Evolutionary conservation across 225 moss, liverwort and hornwort species (phyloP).

Genomic region (Thuidium tamariscinum): DNA sequence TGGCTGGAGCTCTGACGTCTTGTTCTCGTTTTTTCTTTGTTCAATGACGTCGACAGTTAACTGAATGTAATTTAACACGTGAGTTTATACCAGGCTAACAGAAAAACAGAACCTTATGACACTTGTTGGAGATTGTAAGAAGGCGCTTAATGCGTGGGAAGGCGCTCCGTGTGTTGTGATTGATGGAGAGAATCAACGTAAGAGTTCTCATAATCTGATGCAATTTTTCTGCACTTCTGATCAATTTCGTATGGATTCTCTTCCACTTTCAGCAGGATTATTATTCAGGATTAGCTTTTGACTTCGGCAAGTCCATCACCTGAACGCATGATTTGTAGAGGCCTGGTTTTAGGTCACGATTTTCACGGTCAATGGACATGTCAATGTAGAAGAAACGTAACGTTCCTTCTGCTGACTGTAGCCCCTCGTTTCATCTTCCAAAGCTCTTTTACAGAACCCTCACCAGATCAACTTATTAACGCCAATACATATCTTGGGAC

Average conservation of each 20-base stretch:
- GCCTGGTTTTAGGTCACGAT: neutral
- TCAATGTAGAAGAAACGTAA: neutral
- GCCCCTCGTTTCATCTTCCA: conserved; percentile 24
- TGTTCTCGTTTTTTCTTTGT: neutral
- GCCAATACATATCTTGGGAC: conserved; percentile 3
- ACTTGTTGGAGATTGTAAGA: conserved; percentile 1
- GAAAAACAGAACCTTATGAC: conserved; percentile 16
- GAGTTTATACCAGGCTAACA: conserved; percentile 16
- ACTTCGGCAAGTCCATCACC: neutral
- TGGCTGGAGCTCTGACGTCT: conserved; percentile 10
- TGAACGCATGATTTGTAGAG: neutral
- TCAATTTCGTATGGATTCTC: neutral
- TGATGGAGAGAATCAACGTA: neutral
- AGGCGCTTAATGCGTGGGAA: neutral
- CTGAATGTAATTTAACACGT: conserved; percentile 20
- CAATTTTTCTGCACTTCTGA: neutral
- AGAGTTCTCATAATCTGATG: neutral
- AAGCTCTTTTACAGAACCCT: neutral
- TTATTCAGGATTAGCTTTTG: neutral
- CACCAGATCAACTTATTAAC: neutral
- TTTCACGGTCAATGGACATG: neutral
- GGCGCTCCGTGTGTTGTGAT: neutral
- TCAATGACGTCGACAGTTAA: neutral
- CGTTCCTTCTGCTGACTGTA: neutral
- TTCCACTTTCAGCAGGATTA: neutral